Evolutionary conservation across 495 filamentous ascomycete species (phyloP), one percentile per base, ranked within the genome.

Genomic region (Xylaria scruposa): DNA sequence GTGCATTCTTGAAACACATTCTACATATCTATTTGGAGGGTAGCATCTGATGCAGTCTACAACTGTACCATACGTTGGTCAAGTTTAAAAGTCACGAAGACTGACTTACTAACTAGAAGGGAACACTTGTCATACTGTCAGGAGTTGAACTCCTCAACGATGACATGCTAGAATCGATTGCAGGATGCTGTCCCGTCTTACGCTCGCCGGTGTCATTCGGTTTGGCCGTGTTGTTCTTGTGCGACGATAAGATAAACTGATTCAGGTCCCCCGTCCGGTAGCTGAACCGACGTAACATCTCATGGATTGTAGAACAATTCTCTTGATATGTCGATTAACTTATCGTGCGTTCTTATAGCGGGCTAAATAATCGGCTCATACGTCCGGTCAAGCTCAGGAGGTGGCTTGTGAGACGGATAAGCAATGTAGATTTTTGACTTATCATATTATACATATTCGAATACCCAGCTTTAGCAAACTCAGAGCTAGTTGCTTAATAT

Each of bases 391-490:
- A 63, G 60, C 21, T 8, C 38, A 42, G 60, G 60, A 63, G 60
- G 38, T 63, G 38, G 60, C 60, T 63, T 26, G 60, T 63, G 60
- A 44, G 60, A 63, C 60, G 44, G 1, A 29, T 31, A 19, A 59
- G 31, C 54, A 36, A n/a, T 59, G 58, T 9, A n/a, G 19, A 24
- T 10, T 5, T 5, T 46, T 44, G 4, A 44, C 15, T 63, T 29
- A 63, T 62, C n/a, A 62, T 26, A 62, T 44, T 26, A 10, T 42
- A 62, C 5, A 10, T 58, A 58, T 17, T 19, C 38, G 60, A 38
- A 63, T 29, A 15, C 38, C 38, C 60, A n/a, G 21, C 59, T 40
- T 24, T 17, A 42, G 36, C 10, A 36, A 61, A 61, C 10, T 58
- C 12, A 33, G 31, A 33, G 24, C 17, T 10, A 38, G 17, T 36